These are phyloP conservation scores for Beauveria scarabaeidicola DNA, from an alignment of 2,329 filamentous ascomycete species.

Conservation along the genomic window DNA sequence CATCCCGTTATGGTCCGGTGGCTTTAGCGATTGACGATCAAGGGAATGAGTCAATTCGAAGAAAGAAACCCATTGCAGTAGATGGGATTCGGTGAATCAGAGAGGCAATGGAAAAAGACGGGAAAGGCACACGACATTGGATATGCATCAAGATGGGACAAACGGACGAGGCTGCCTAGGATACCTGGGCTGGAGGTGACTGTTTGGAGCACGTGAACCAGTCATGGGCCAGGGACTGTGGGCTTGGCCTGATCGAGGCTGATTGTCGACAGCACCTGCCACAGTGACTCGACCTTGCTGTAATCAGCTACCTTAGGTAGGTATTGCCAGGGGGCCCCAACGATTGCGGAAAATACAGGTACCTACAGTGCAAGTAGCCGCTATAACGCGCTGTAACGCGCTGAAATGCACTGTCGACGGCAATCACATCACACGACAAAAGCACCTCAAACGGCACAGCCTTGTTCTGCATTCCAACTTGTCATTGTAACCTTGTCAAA, in stretches of 20 bases:
- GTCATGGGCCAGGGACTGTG: no score
- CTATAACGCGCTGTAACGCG: not conserved
- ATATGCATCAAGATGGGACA: not conserved
- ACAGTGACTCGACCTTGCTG: not conserved
- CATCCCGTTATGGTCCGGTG: not conserved
- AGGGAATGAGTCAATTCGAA: not conserved
- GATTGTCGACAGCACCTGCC: not conserved
- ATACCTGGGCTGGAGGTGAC: not conserved
- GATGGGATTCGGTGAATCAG: not conserved
- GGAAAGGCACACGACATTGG: not conserved
- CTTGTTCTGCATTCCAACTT: no score
- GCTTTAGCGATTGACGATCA: not conserved
- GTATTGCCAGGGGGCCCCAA: not conserved
- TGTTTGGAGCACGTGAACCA: not conserved
- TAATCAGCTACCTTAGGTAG: no score
- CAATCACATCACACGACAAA: not conserved
- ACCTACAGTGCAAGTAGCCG: no score
- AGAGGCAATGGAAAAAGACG: not conserved
- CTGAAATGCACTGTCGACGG: not conserved
- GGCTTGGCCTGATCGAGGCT: not conserved
- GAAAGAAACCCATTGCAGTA: not conserved
- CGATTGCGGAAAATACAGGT: not conserved
- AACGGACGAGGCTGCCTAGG: not conserved
- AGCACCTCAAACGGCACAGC: no score
- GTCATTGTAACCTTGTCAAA: no score